phyloP scores from a whole-genome alignment of 306 rosid genomes.

The Quercus robur region DNA sequence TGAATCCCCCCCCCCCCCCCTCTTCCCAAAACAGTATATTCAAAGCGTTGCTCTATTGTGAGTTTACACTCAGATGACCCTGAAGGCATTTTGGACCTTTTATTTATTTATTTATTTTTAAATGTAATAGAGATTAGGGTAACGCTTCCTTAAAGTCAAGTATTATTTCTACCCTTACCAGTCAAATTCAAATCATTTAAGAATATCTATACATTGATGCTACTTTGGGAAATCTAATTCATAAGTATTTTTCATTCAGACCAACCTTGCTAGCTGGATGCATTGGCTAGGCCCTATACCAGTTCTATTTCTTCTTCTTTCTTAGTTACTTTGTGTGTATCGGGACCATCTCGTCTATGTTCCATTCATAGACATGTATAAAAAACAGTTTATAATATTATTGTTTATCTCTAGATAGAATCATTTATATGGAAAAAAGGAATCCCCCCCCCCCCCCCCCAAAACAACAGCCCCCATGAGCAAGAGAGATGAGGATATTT shows the following conservation, averaged over 20 bases:
- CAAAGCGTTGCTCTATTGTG: not conserved
- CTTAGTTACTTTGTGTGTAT: not conserved
- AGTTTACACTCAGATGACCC: not conserved
- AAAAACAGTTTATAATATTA: not conserved
- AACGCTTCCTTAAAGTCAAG: not conserved
- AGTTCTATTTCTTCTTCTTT: not conserved
- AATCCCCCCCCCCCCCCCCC: no score
- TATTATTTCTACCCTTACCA: not conserved
- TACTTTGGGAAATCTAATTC: not conserved
- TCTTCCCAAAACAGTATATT: not conserved
- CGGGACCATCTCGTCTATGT: not conserved
- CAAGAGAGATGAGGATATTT: not conserved
- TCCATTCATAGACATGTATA: not conserved
- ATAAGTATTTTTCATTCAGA: not conserved
- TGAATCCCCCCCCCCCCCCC: no score
- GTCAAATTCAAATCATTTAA: not conserved
- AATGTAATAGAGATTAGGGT: not conserved
- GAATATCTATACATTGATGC: not conserved
- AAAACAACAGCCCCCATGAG: not conserved
- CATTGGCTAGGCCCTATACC: not conserved
- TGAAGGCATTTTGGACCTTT: not conserved
- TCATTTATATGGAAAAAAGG: not conserved
- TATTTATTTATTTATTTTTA: no score
- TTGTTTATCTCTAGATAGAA: not conserved
- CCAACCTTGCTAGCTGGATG: not conserved